Percentiles rank a stretch among this genome's conserved stretches.
These are phyloP conservation scores for Wickerhamiella cacticola DNA, from an alignment of 805 yeast species.

Conservation along the genomic window DNA sequence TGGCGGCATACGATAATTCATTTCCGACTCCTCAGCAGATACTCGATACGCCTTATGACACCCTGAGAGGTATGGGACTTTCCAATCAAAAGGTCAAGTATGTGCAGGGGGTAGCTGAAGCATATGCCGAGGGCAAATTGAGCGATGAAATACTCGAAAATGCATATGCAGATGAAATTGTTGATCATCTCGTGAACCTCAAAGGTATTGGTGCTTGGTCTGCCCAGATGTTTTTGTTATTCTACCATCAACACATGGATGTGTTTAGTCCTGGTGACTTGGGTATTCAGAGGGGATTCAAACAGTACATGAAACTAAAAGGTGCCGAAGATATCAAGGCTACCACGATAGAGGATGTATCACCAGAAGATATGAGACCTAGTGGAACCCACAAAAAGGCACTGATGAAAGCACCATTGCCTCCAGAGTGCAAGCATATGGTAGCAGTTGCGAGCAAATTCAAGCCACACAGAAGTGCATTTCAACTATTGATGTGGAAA, in stretches of 20 bases:
- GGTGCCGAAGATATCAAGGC: conserved; percentile 29
- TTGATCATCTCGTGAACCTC: conserved; percentile 25
- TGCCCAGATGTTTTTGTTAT: conserved; percentile 73
- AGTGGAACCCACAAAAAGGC: conserved; percentile 31
- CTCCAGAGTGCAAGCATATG: conserved; percentile 39
- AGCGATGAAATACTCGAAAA: conserved; percentile 23
- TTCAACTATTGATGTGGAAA: conserved; percentile 69
- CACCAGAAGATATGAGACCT: conserved; percentile 15
- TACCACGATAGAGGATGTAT: not conserved
- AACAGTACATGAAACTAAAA: conserved; percentile 43
- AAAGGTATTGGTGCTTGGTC: conserved; percentile 50
- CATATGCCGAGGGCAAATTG: conserved; percentile 22
- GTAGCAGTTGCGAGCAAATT: conserved; percentile 48
- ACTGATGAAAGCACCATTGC: conserved; percentile 27
- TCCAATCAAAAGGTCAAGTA: conserved; percentile 58
- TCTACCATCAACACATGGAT: conserved; percentile 53
- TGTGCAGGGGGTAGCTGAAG: conserved; percentile 45
- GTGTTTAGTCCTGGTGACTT: conserved; percentile 69
- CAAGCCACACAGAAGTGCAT: conserved; percentile 52
- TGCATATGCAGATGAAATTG: conserved; percentile 26
- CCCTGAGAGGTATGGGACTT: conserved; percentile 52
- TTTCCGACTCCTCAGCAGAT: conserved; percentile 46
- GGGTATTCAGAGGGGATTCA: conserved; percentile 74
- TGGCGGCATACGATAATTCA: conserved; percentile 27
- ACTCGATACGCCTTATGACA: conserved; percentile 33